These are phyloP conservation scores for Colletotrichum salicis DNA, from an alignment of 2,329 filamentous ascomycete genomes.

Conservation along the genomic window DNA sequence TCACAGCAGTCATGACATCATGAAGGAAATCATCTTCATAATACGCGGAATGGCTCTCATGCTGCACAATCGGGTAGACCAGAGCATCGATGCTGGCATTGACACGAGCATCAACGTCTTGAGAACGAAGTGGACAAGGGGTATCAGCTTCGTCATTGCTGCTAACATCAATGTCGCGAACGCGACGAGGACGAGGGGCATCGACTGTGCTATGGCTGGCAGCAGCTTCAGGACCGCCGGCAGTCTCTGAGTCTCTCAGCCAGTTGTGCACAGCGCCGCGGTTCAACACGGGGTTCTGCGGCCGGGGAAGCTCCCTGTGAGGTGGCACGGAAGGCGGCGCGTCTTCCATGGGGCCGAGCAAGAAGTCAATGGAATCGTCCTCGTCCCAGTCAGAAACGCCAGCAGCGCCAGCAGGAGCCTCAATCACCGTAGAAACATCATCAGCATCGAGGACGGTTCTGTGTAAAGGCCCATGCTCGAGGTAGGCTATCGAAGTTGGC, in stretches of 20 bases:
- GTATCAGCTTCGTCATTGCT: background rate
- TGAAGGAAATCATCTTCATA: too few relatives aligned
- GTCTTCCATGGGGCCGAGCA: background rate
- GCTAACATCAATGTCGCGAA: background rate
- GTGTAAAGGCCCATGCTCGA: background rate
- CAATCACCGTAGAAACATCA: background rate
- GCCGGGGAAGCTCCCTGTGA: background rate
- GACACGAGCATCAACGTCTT: background rate
- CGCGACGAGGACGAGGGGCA: background rate
- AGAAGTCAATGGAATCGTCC: conserved; percentile 9
- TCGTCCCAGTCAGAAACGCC: background rate
- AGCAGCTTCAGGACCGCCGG: background rate
- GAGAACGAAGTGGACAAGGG: background rate
- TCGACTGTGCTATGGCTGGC: background rate
- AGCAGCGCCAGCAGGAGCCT: background rate
- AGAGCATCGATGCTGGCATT: background rate
- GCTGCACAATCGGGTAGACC: background rate
- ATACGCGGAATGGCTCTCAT: too few relatives aligned
- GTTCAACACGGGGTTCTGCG: background rate
- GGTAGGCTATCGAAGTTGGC: background rate
- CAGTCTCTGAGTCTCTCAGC: background rate
- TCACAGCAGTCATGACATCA: background rate
- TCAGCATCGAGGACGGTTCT: background rate
- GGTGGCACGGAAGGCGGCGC: background rate
- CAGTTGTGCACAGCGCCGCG: background rate